Conservation (phyloP, 2,329 filamentous ascomycete genomes). For the Diaporthe vexans region DNA sequence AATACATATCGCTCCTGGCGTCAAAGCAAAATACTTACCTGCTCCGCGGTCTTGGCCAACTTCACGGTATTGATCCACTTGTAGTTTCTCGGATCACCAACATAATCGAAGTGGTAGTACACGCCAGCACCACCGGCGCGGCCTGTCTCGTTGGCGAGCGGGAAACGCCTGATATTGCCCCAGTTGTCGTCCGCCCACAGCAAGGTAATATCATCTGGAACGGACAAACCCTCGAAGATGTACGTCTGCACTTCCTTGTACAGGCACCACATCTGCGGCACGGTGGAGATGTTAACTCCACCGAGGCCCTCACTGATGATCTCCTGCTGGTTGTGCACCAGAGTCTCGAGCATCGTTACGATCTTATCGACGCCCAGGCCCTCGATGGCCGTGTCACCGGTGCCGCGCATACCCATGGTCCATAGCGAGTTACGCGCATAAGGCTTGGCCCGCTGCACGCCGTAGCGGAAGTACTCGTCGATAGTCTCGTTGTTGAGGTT, state of each 20-base stretch:
- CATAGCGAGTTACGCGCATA: constrained; percentile 76
- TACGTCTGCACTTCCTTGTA: constrained; percentile 83
- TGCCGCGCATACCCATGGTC: constrained; percentile 80
- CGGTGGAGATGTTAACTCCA: constrained; percentile 60
- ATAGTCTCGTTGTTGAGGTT: constrained; percentile 78
- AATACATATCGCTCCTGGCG: background rate
- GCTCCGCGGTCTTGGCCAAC: constrained; percentile 71
- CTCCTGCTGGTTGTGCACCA: constrained; percentile 71
- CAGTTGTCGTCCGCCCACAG: constrained; percentile 80
- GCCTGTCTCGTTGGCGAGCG: constrained; percentile 70
- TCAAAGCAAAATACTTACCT: constrained; percentile 38
- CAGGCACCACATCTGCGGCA: constrained; percentile 80
- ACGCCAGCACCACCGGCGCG: constrained; percentile 74
- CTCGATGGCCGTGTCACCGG: constrained; percentile 73
- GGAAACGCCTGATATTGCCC: constrained; percentile 75
- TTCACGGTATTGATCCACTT: constrained; percentile 77
- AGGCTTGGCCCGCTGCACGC: constrained; percentile 73
- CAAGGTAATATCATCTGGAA: constrained; percentile 76
- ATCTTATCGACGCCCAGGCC: constrained; percentile 69
- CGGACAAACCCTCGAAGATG: constrained; percentile 73
- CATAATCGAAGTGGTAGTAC: constrained; percentile 73
- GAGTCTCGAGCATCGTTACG: constrained; percentile 69
- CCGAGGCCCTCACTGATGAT: constrained; percentile 71
- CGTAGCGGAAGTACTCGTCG: constrained; percentile 76
- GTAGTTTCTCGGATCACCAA: constrained; percentile 62